Conservation (phyloP, 202 grass and related monocot species). For the Schoenoplectus triqueter region DNA sequence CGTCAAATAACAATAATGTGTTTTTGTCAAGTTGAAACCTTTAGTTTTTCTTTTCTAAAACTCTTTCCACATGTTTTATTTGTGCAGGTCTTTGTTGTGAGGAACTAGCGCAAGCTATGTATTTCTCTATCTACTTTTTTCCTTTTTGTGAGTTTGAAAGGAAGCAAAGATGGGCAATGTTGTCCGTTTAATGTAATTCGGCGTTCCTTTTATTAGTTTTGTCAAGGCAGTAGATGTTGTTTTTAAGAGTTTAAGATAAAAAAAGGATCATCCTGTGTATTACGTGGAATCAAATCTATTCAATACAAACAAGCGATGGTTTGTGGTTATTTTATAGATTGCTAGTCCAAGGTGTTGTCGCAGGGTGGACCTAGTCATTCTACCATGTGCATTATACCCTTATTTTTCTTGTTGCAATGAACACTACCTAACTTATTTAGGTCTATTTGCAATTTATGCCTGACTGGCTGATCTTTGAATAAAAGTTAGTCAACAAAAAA, state of each 20-base stretch:
- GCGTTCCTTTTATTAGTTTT: constrained; percentile 23
- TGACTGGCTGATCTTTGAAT: constrained; percentile 7
- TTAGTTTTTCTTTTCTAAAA: background rate
- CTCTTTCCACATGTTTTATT: constrained; percentile 17
- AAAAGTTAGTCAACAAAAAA: background rate
- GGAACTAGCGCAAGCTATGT: constrained; percentile 40
- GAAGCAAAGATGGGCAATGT: constrained; percentile 37
- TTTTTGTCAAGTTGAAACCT: constrained; percentile 1
- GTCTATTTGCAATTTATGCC: background rate
- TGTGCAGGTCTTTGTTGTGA: constrained; percentile 41
- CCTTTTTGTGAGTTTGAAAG: constrained; percentile 29
- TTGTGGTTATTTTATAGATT: constrained; percentile 39
- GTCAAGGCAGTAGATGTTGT: constrained; percentile 25
- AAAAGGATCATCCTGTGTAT: constrained; percentile 45
- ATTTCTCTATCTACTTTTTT: constrained; percentile 37
- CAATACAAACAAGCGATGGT: constrained; percentile 44
- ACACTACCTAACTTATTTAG: background rate
- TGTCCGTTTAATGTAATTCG: constrained; percentile 37
- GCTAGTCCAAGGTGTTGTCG: background rate
- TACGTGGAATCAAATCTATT: constrained; percentile 45
- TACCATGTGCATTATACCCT: background rate
- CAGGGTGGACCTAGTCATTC: constrained; percentile 20
- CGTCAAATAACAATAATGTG: background rate
- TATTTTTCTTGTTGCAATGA: background rate
- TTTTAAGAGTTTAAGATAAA: constrained; percentile 39